phyloP scores from a whole-genome alignment of 805 yeast species.

The Saturnispora quitensis region DNA sequence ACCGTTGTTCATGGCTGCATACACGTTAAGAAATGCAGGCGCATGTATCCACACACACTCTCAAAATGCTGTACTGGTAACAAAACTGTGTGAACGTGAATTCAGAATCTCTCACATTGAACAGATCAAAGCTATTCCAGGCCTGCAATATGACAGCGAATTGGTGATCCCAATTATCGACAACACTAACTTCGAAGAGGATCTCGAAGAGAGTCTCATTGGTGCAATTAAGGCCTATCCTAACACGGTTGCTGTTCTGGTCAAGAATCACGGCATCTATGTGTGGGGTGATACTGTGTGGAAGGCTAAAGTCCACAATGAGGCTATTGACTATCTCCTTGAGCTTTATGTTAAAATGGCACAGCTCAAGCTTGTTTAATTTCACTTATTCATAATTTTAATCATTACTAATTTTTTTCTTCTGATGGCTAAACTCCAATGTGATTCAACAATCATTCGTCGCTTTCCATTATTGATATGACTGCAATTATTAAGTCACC shows the following conservation, averaged over 20 bases:
- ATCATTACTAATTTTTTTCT: background rate
- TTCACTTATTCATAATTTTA: background rate
- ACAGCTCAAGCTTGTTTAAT: conserved; percentile 20
- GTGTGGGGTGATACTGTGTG: conserved; percentile 94
- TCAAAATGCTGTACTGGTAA: conserved; percentile 74
- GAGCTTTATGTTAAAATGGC: conserved; percentile 82
- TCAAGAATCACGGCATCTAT: conserved; percentile 87
- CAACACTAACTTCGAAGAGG: conserved; percentile 83
- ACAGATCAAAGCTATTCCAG: conserved; percentile 87
- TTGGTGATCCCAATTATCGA: conserved; percentile 84
- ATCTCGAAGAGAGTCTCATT: conserved; percentile 57
- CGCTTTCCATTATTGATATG: background rate
- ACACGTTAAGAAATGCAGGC: conserved; percentile 59
- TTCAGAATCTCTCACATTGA: conserved; percentile 76
- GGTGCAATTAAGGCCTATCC: conserved; percentile 65
- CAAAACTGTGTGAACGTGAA: conserved; percentile 59
- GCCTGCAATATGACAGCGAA: conserved; percentile 58
- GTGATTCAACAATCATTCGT: background rate
- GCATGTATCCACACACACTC: conserved; percentile 96
- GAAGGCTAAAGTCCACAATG: conserved; percentile 90
- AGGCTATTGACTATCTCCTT: conserved; percentile 82
- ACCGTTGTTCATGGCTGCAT: conserved; percentile 73
- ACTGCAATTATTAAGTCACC: conserved; percentile 3
- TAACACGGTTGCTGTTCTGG: conserved; percentile 74
- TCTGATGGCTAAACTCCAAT: background rate